Evolutionary conservation across 495 filamentous ascomycete species (phyloP).

Genomic region (Hyaloscypha hepaticicola): DNA sequence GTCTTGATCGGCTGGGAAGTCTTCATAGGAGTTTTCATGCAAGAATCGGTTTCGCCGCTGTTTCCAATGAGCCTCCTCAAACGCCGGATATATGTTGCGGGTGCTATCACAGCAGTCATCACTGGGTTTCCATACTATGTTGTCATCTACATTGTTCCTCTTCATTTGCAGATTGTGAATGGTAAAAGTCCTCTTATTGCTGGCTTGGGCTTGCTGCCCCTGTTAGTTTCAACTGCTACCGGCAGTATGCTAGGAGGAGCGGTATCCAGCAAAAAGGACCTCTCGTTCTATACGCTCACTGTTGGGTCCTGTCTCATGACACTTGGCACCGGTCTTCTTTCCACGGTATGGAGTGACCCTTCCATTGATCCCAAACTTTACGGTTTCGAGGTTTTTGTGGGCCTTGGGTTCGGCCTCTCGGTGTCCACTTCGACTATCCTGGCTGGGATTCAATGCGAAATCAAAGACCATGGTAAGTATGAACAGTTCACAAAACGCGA

Average conservation of each 20-base stretch:
- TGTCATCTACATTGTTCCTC: conserved; percentile 57
- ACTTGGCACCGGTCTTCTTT: conserved; percentile 51
- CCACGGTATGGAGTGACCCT: conserved; percentile 30
- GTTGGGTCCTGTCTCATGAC: conserved; percentile 49
- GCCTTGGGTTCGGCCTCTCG: conserved; percentile 35
- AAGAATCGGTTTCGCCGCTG: conserved; percentile 45
- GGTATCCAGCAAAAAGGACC: conserved; percentile 44
- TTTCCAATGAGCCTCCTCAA: conserved; percentile 40
- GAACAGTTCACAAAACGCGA: background rate
- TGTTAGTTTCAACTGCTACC: conserved; percentile 50
- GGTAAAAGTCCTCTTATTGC: conserved; percentile 47
- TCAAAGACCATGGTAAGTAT: conserved; percentile 24
- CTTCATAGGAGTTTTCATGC: conserved; percentile 40
- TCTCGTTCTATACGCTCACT: conserved; percentile 51
- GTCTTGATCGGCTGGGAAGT: conserved; percentile 48
- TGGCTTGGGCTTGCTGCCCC: conserved; percentile 58
- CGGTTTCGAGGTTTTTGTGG: conserved; percentile 36
- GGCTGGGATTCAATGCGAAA: conserved; percentile 17
- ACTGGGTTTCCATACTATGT: conserved; percentile 57
- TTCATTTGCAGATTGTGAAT: conserved; percentile 59
- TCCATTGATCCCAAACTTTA: conserved; percentile 32
- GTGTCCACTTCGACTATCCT: conserved; percentile 21
- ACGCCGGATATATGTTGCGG: conserved; percentile 42
- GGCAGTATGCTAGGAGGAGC: conserved; percentile 51
- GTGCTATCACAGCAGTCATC: conserved; percentile 45